Conservation (phyloP, 352 stramenopile genomes). For the Pythium brassicae region DNA sequence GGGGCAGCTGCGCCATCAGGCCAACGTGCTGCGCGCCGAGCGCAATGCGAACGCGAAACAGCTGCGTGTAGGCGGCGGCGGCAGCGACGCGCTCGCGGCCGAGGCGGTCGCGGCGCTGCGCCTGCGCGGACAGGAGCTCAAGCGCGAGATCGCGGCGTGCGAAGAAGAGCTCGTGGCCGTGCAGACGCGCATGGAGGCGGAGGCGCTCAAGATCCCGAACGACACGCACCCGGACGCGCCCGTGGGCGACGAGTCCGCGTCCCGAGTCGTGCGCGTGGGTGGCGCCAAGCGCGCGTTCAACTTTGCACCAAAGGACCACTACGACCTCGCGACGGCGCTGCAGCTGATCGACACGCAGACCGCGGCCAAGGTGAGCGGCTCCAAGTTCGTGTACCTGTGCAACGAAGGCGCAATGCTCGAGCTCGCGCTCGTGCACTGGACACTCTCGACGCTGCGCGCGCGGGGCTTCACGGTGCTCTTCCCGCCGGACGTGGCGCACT, state of each 20-base stretch:
- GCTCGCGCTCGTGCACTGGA: conserved; percentile 80
- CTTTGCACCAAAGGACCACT: conserved; percentile 67
- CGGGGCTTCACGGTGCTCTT: conserved; percentile 75
- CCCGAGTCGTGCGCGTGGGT: conserved; percentile 41
- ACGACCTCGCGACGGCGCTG: conserved; percentile 60
- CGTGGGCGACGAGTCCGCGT: conserved; percentile 53
- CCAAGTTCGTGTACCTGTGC: conserved; percentile 83
- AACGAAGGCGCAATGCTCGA: conserved; percentile 88
- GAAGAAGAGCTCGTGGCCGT: conserved; percentile 41
- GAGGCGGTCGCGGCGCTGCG: conserved; percentile 38
- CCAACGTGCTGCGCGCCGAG: conserved; percentile 58
- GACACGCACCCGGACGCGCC: conserved; percentile 70
- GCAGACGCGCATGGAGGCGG: conserved; percentile 45
- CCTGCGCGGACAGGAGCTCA: conserved; percentile 44
- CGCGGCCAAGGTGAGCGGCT: conserved; percentile 62
- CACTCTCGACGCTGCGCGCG: conserved; percentile 56
- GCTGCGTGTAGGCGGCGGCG: conserved; percentile 40
- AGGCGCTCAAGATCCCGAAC: conserved; percentile 76
- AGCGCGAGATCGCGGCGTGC: conserved; percentile 37
- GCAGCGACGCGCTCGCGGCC: conserved; percentile 32
- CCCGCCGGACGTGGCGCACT: conserved; percentile 79
- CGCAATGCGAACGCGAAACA: conserved; percentile 68
- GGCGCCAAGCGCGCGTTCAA: conserved; percentile 52
- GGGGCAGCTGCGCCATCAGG: conserved; percentile 40
- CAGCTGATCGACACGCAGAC: conserved; percentile 73